Evolutionary conservation across 2,329 filamentous ascomycete genomes (phyloP).

Genomic region (Penicillium rolfsii): DNA sequence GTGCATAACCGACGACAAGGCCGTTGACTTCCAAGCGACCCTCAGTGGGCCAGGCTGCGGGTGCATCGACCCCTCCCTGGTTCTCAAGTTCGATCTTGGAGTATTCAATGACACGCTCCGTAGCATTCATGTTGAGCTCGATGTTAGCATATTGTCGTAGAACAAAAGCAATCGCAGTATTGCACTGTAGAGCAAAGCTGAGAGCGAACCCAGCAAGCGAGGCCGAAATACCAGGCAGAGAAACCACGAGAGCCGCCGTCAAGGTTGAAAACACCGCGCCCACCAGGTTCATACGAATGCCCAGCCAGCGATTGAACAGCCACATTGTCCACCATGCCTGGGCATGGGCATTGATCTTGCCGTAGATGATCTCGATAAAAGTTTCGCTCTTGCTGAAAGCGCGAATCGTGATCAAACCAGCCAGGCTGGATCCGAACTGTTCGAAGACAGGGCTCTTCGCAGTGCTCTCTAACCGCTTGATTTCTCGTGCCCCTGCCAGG

Average conservation of each 20-base stretch:
- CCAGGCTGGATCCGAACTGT: slow-evolving; percentile 72
- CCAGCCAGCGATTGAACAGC: slow-evolving; percentile 77
- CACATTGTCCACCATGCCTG: slow-evolving; percentile 69
- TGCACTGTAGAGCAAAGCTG: slow-evolving; percentile 73
- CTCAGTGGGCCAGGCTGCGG: slow-evolving; percentile 48
- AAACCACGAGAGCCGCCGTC: slow-evolving; percentile 67
- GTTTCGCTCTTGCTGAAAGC: slow-evolving; percentile 70
- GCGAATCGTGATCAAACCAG: slow-evolving; percentile 74
- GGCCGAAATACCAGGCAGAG: slow-evolving; percentile 65
- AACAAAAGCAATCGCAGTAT: slow-evolving; percentile 66
- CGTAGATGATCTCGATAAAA: slow-evolving; percentile 72
- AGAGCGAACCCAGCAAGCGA: slow-evolving; percentile 76
- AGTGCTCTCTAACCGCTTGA: slow-evolving; percentile 76
- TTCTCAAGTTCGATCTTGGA: slow-evolving; percentile 46
- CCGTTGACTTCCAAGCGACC: slow-evolving; percentile 74
- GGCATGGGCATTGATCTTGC: slow-evolving; percentile 68
- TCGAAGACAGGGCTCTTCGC: slow-evolving; percentile 80
- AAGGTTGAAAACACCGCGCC: slow-evolving; percentile 71
- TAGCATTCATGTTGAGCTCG: slow-evolving; percentile 57
- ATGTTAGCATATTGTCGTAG: slow-evolving; percentile 70
- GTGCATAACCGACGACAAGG: slow-evolving; percentile 72
- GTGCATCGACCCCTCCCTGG: slow-evolving; percentile 29
- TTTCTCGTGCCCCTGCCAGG: slow-evolving; percentile 70
- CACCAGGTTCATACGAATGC: slow-evolving; percentile 70
- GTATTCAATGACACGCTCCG: slow-evolving; percentile 57